These are phyloP conservation scores for Ustilago cynodontis DNA, from an alignment of 1,284 basidiomycete genomes.

Conservation along the genomic window DNA sequence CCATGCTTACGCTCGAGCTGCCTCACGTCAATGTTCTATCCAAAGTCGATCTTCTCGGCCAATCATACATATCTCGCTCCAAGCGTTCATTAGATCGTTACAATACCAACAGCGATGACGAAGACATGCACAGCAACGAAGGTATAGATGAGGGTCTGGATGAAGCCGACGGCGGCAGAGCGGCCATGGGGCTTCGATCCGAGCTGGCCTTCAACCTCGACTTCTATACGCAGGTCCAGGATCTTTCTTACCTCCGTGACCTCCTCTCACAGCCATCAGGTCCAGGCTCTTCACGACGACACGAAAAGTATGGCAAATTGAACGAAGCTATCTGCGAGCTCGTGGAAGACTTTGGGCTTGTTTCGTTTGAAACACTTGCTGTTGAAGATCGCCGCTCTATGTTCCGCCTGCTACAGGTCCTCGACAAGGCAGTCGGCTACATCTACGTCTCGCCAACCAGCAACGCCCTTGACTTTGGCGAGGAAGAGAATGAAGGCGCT, in stretches of 20 bases:
- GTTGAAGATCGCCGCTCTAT: constrained; percentile 67
- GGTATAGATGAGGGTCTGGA: constrained; percentile 12
- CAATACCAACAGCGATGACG: constrained; percentile 24
- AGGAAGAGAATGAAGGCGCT: constrained; percentile 33
- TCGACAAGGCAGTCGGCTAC: constrained; percentile 68
- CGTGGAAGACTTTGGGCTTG: constrained; percentile 92
- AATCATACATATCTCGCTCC: constrained; percentile 31
- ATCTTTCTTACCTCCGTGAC: constrained; percentile 88
- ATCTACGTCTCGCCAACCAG: constrained; percentile 43
- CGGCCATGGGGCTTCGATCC: constrained; percentile 25
- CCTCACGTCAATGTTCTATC: constrained; percentile 97
- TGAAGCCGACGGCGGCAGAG: background rate
- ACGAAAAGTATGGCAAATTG: constrained; percentile 71
- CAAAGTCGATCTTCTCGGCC: constrained; percentile 86
- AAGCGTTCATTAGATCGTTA: constrained; percentile 34
- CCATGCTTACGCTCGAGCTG: constrained; percentile 97
- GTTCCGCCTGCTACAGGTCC: constrained; percentile 60
- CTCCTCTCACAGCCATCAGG: constrained; percentile 73
- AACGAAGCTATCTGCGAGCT: constrained; percentile 91
- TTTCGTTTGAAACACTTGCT: constrained; percentile 95
- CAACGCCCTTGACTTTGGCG: constrained; percentile 17
- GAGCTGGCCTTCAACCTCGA: constrained; percentile 88
- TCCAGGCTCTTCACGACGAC: constrained; percentile 40
- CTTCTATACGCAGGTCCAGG: constrained; percentile 98
- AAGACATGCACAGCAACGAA: constrained; percentile 8